phyloP scores from a whole-genome alignment of 495 filamentous ascomycete genomes.

The Podospora conica region DNA sequence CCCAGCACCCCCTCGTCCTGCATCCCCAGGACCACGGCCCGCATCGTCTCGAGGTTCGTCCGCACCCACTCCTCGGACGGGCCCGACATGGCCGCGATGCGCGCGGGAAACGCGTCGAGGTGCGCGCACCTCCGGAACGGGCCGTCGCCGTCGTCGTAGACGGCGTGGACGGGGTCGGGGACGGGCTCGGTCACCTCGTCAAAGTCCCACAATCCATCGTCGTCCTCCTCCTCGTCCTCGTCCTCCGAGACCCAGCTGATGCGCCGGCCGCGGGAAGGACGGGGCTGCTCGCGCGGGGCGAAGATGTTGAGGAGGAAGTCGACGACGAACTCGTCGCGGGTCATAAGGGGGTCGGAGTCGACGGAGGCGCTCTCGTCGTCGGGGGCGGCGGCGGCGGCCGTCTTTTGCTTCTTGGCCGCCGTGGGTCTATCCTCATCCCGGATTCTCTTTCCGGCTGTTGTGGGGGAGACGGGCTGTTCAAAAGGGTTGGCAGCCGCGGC shows the following conservation, averaged over 20 bases:
- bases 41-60: background rate
- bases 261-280: too few species aligned
- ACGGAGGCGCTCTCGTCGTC: too few species aligned
- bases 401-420: background rate
- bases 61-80: background rate
- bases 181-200: too few species aligned
- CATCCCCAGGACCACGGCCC: background rate
- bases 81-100: background rate
- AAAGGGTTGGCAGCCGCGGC: too few species aligned
- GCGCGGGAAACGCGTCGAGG: background rate
- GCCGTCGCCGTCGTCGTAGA: background rate
- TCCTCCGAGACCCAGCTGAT: too few species aligned
- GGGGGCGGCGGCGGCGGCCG: background rate
- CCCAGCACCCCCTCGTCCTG: background rate
- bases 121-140: background rate
- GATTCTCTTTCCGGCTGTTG: background rate
- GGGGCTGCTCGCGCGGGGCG: too few species aligned
- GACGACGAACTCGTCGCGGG: too few species aligned
- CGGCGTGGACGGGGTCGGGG: background rate
- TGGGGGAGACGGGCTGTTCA: background rate
- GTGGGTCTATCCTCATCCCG: too few species aligned
- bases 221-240: too few species aligned
- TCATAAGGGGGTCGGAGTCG: too few species aligned
- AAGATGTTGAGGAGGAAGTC: too few species aligned
- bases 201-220: too few species aligned